Base-by-base conservation (phyloP, 108 stramenopile genomes). In the Cyclotella sp. region DNA sequence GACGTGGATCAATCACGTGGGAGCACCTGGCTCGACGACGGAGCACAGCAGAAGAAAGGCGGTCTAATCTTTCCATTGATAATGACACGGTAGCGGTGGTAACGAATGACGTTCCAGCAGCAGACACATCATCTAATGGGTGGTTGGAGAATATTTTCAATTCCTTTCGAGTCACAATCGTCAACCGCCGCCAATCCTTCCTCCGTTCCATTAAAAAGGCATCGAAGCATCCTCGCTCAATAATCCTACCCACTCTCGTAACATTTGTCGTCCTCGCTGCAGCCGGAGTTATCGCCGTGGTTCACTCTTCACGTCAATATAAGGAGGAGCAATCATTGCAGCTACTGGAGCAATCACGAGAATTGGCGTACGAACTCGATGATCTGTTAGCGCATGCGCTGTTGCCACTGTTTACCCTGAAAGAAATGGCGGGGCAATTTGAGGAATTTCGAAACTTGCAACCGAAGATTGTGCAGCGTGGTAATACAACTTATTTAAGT, bases 381-480 rank as follows among this genome's bases (percentile, higher is more conserved):
- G 47, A 49, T n/a, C n/a, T 49, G n/a, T 49, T 49, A 9, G 15
- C 47, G 3, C 3, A 49, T 7, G 15, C 47, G n/a, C 47, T 49
- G 2, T n/a, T 49, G 9, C 47, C 47, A 49, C n/a, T 49, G 3
- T 49, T 49, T 49, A 49, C 47, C 47, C 47, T 49, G 15, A 49
- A 49, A 9, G 47, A 49, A 49, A 49, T 49, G 47, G 47, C 47
- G 47, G 47, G 47, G n/a, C 47, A 49, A n/a, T 49, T 49, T 49
- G 47, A 49, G 3, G 18, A 49, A n/a, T 49, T 49, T n/a, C 47
- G n/a, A 49, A 9, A 16, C 2, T n/a, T 49, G 18, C 15, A n/a
- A 49, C 18, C 18, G n/a, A 9, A 49, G n/a, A 49, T 49, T n/a
- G 47, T 49, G 18, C 6, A 49, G 3, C 47, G n/a, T 49, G 9